Percentiles rank a stretch among this genome's conserved stretches.
These are phyloP conservation scores for Teunomyces barrocoloradensis DNA, from an alignment of 805 yeast genomes.

Conservation along the genomic window DNA sequence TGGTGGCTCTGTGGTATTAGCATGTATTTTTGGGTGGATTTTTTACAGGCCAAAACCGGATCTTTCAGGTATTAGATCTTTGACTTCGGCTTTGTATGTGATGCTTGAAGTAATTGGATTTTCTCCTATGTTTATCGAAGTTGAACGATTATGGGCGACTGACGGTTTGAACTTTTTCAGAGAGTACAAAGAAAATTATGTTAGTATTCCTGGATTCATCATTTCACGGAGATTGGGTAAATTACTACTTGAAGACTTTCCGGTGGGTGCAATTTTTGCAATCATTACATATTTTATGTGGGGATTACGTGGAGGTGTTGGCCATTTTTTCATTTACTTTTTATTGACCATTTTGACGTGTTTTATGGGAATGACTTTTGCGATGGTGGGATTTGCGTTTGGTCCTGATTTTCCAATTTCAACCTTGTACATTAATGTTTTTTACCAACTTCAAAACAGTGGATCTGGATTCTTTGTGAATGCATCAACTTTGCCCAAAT, in stretches of 20 bases:
- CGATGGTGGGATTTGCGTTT: conserved; percentile 52
- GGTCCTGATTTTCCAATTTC: conserved; percentile 63
- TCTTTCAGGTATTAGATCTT: conserved; percentile 22
- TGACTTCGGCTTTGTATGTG: conserved; percentile 19
- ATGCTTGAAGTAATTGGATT: conserved; percentile 24
- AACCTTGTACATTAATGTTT: conserved; percentile 56
- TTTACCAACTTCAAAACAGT: conserved; percentile 70
- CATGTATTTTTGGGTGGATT: conserved; percentile 22
- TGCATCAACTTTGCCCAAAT: conserved; percentile 72
- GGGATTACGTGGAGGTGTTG: conserved; percentile 23
- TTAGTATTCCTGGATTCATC: conserved; percentile 22
- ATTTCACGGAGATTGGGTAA: conserved; percentile 23
- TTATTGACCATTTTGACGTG: conserved; percentile 56
- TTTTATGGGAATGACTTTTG: conserved; percentile 54
- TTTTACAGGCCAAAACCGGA: conserved; percentile 19
- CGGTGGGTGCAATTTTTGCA: conserved; percentile 20
- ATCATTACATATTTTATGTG: conserved; percentile 25
- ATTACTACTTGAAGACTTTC: conserved; percentile 22
- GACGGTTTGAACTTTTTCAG: conserved; percentile 23
- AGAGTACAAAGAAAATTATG: conserved; percentile 24
- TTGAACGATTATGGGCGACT: conserved; percentile 20
- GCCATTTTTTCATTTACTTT: conserved; percentile 59
- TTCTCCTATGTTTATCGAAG: conserved; percentile 23
- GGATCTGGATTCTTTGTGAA: conserved; percentile 82
- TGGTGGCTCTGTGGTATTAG: conserved; percentile 19